Percentiles rank a stretch among this genome's conserved stretches.
Conservation (phyloP, 1,284 basidiomycete genomes). For the Austroboletus rostrupii region DNA sequence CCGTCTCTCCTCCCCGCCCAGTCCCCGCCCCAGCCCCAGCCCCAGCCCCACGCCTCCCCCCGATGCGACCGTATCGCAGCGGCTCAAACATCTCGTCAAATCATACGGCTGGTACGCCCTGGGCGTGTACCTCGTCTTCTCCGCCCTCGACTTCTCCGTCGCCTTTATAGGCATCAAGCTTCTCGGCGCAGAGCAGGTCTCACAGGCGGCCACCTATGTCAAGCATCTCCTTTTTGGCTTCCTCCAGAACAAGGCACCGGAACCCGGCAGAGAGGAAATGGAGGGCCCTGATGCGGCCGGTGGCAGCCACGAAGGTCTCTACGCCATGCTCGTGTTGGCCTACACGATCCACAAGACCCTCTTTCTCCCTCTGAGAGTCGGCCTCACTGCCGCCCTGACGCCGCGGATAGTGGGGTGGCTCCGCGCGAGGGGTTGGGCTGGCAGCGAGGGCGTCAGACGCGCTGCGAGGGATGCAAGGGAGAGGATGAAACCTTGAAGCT, state of each 20-base stretch:
- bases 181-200: slow-evolving; percentile 87
- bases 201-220: slow-evolving; percentile 57
- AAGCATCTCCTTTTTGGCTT: slow-evolving; percentile 45
- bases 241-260: slow-evolving; percentile 49
- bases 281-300: slow-evolving; percentile 28
- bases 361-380: slow-evolving; percentile 87
- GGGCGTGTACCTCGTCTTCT: slow-evolving; percentile 76
- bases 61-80: slow-evolving; percentile 59
- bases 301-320: slow-evolving; percentile 66
- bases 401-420: slow-evolving; percentile 83
- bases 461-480: slow-evolving; percentile 64
- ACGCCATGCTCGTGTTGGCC: slow-evolving; percentile 89
- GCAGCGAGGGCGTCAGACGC: slow-evolving; percentile 60
- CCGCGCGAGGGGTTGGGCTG: slow-evolving; percentile 70
- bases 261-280: slow-evolving; percentile 62
- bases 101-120: slow-evolving; percentile 93
- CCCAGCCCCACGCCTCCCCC: slow-evolving; percentile 31
- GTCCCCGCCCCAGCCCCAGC: not conserved
- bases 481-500: slow-evolving; percentile 29
- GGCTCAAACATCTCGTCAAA: slow-evolving; percentile 83
- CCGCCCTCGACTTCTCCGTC: slow-evolving; percentile 74
- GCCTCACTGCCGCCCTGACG: slow-evolving; percentile 84
- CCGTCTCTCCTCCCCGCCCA: slow-evolving; percentile 31
- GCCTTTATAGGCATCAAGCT: slow-evolving; percentile 84
- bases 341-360: slow-evolving; percentile 96